These are phyloP conservation scores for Mitragyna speciosa DNA, from an alignment of 257 asterid genomes.

Conservation along the genomic window DNA sequence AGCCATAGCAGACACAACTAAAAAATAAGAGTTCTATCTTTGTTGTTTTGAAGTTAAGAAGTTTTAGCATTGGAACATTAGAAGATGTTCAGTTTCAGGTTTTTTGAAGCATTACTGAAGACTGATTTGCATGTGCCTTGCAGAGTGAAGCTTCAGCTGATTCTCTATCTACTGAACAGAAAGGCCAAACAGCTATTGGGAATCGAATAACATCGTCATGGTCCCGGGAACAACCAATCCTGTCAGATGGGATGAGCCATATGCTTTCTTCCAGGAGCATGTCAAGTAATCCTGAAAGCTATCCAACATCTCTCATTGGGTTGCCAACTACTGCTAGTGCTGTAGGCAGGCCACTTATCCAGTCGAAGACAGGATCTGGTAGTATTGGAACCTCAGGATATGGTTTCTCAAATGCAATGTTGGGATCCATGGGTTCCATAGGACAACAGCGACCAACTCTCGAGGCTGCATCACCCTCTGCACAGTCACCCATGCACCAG, in stretches of 20 bases:
- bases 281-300: conserved; percentile 45
- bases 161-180: conserved; percentile 51
- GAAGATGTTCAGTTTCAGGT: background rate
- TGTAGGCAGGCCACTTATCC: conserved; percentile 38
- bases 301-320: conserved; percentile 32
- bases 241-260: conserved; percentile 40
- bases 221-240: conserved; percentile 40
- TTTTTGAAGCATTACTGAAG: background rate
- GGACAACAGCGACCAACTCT: conserved; percentile 40
- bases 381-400: conserved; percentile 38
- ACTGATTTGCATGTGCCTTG: conserved; percentile 3
- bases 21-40: background rate
- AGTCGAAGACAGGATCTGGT: conserved; percentile 39
- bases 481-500: conserved; percentile 40
- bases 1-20: background rate
- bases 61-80: background rate
- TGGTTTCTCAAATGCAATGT: conserved; percentile 34
- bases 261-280: conserved; percentile 33
- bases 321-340: conserved; percentile 39
- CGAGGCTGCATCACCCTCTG: conserved; percentile 42
- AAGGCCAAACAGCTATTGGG: conserved; percentile 41
- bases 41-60: background rate
- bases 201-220: conserved; percentile 41
- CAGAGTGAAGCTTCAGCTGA: conserved; percentile 59
- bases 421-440: conserved; percentile 34